Evolutionary conservation across 495 filamentous ascomycete species (phyloP).

Genomic region (Xylaria grammica): DNA sequence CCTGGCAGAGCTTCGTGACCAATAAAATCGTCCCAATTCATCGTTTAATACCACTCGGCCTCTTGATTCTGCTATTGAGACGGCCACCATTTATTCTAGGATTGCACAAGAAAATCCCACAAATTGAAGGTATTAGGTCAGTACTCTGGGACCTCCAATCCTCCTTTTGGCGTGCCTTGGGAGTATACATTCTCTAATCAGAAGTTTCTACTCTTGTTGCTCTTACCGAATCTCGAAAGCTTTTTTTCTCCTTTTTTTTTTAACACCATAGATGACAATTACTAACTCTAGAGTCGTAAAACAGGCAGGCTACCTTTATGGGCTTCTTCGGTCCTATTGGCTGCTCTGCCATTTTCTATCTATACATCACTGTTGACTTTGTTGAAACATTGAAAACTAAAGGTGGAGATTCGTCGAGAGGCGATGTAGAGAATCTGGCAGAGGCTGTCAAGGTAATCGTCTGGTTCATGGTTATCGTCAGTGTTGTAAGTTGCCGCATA

Average conservation of each 20-base stretch:
- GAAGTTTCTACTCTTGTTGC: too few species aligned
- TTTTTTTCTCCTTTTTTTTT: too few species aligned
- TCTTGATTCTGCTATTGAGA: constrained; percentile 80
- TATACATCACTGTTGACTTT: constrained; percentile 79
- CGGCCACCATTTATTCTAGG: constrained; percentile 78
- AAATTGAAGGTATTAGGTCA: constrained; percentile 64
- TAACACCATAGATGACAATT: too few species aligned
- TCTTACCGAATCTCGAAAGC: too few species aligned
- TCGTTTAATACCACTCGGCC: constrained; percentile 75
- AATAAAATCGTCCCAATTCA: constrained; percentile 78
- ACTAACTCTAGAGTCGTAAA: too few species aligned
- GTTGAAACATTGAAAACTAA: constrained; percentile 57
- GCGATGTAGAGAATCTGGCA: constrained; percentile 66
- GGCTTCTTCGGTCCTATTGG: constrained; percentile 96
- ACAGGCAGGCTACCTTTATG: constrained; percentile 80
- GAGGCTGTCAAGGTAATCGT: constrained; percentile 74
- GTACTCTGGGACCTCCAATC: too few species aligned
- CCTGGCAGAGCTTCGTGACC: constrained; percentile 72
- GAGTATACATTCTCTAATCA: too few species aligned
- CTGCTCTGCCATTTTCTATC: constrained; percentile 90
- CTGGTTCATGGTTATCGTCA: constrained; percentile 87
- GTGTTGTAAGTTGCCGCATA: constrained; percentile 67
- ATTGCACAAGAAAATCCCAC: constrained; percentile 76
- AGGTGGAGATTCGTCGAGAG: constrained; percentile 61
- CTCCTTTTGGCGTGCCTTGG: too few species aligned